Percentiles rank a stretch among this genome's conserved stretches.
Conservation (phyloP, 2,329 filamentous ascomycete genomes). For the Talaromyces sp. region DNA sequence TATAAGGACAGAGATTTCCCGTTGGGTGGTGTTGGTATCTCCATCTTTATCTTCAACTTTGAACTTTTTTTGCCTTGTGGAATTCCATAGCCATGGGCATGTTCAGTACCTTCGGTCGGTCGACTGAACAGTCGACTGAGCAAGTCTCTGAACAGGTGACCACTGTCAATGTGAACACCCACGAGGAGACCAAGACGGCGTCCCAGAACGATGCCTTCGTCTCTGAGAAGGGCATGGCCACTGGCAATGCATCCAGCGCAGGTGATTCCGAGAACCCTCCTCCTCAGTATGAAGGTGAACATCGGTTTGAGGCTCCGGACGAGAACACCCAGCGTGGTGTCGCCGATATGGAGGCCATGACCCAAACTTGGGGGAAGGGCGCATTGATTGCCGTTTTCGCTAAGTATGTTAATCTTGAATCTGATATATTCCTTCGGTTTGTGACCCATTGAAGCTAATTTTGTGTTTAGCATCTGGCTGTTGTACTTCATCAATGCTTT, state of each 20-base stretch:
- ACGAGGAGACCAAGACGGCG: not conserved
- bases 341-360: slow-evolving; percentile 51
- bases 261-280: not conserved
- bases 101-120: slow-evolving; percentile 7
- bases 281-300: not conserved
- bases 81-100: slow-evolving; percentile 4
- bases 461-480: slow-evolving; percentile 23
- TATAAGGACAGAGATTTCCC: slow-evolving; percentile 10
- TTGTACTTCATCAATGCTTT: slow-evolving; percentile 25
- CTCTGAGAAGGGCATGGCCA: not conserved
- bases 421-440: slow-evolving; percentile 1
- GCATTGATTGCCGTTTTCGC: slow-evolving; percentile 18
- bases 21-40: not conserved
- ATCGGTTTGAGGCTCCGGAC: not conserved
- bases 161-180: not conserved
- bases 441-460: not conserved
- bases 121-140: not conserved
- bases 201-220: not conserved
- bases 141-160: not conserved
- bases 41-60: not conserved
- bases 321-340: slow-evolving; percentile 44
- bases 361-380: slow-evolving; percentile 48
- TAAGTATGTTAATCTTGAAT: slow-evolving; percentile 12
- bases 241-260: too few relatives aligned
- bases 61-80: not conserved